Percentiles rank a stretch among this genome's conserved stretches.
Evolutionary conservation across 1,284 basidiomycete species (phyloP).

Genomic region (Microbotryum scabiosae): DNA sequence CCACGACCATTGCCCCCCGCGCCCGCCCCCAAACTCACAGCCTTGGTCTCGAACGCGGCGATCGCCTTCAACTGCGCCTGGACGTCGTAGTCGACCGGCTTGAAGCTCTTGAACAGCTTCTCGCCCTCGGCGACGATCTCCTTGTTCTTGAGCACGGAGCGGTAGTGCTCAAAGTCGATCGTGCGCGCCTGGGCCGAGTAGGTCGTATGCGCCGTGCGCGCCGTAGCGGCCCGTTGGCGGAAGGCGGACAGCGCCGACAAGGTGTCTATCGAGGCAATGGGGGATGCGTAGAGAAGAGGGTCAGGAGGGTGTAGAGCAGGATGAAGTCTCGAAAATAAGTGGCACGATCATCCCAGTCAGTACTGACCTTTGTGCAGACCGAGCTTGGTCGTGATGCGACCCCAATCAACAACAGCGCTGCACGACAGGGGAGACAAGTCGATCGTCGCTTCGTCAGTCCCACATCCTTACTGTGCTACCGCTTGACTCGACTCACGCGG

Average conservation of each 20-base stretch:
- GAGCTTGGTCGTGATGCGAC: conserved; percentile 79
- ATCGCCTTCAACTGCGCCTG: conserved; percentile 86
- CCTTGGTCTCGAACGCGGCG: conserved; percentile 93
- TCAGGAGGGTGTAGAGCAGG: background rate
- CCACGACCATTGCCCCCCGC: background rate
- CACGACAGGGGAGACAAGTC: background rate
- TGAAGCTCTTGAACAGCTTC: conserved; percentile 81
- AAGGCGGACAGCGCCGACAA: conserved; percentile 82
- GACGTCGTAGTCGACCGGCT: conserved; percentile 95
- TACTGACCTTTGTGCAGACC: conserved; percentile 77
- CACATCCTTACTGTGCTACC: too few relatives aligned
- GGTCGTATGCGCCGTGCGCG: conserved; percentile 39
- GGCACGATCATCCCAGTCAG: background rate
- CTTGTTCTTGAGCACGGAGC: conserved; percentile 83
- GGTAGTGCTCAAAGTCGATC: conserved; percentile 82
- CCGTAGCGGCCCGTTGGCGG: conserved; percentile 88
- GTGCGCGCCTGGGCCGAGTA: conserved; percentile 29
- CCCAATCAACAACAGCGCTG: conserved; percentile 54
- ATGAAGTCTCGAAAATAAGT: background rate
- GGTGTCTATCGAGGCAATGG: conserved; percentile 58
- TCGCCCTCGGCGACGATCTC: conserved; percentile 86
- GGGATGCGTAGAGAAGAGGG: background rate
- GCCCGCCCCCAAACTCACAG: conserved; percentile 53
- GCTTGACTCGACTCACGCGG: too few relatives aligned
- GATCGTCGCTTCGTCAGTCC: too few relatives aligned